Base-by-base conservation (phyloP, 164 flowering plant genomes). In the Protea cynaroides region DNA sequence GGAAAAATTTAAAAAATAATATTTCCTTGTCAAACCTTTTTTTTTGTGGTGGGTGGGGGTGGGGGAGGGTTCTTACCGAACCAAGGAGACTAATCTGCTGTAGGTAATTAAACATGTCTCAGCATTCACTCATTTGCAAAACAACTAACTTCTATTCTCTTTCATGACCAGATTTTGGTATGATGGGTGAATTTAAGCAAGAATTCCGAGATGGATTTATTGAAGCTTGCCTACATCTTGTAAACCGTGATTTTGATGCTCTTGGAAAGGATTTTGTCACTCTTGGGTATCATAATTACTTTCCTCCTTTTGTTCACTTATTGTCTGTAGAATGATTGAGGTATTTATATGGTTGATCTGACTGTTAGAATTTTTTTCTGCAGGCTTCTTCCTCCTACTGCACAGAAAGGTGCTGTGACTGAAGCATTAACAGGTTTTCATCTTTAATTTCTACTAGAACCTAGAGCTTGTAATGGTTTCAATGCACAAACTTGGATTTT, bases 181-280 rank as follows among this genome's bases (percentile, higher is more conserved):
- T 94, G 99, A 88, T 94, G 97, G 99, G 99, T 72, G 99, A 91
- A 69, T 94, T 94, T 71, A 86, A 78, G 74, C 79, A 86, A 78
- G 97, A 94, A 70, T 73, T 86, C 37, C 90, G 96, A 52, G 90
- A 91, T 75, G 99, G 93, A 75, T 94, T 94, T 68, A 84, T 94
- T 72, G 92, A 91, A 83, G 97, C 96, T 47, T 94, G 99, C 73
- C 90, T 91, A 53, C 99, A 94, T 81, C 99, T 94, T 67, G 82
- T 94, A 38, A 94, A 91, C 76, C 96, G 95, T 58, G 99, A 94
- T 77, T 94, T 83, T 78, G 85, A 86, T 80, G 85, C 97, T 23
- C 75, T 94, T 67, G 86, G 92, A 34, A 79, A 80, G 74, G 99
- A 94, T 69, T 94, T 94, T 75, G 89, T 91, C 59, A 91, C 99